phyloP scores from a whole-genome alignment of 164 flowering plant species.

The Chloranthus sessilifolius region DNA sequence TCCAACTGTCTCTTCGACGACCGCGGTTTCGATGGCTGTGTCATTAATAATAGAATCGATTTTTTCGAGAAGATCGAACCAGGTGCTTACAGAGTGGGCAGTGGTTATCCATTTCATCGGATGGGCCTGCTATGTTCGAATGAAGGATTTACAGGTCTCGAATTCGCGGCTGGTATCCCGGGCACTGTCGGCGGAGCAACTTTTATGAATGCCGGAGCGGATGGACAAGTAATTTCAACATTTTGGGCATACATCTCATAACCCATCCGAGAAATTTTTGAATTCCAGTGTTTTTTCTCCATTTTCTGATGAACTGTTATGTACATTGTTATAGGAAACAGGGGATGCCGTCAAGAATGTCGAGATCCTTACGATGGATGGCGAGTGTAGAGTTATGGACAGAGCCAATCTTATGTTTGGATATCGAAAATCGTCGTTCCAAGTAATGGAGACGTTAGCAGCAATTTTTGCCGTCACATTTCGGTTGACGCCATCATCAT shows the following conservation, averaged over 20 bases:
- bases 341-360: constrained; percentile 30
- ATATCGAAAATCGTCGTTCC: constrained; percentile 38
- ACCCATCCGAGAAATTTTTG: background rate
- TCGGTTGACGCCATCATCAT: constrained; percentile 22
- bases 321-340: constrained; percentile 33
- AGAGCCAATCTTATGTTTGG: constrained; percentile 36
- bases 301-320: too few species aligned
- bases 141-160: constrained; percentile 45
- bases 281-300: background rate
- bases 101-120: constrained; percentile 39
- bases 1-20: constrained; percentile 56
- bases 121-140: constrained; percentile 31
- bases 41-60: constrained; percentile 34
- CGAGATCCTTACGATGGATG: constrained; percentile 35
- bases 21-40: constrained; percentile 45
- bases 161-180: constrained; percentile 55
- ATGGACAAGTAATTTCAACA: constrained; percentile 31
- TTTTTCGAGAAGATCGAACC: constrained; percentile 35
- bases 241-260: background rate
- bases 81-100: constrained; percentile 38
- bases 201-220: constrained; percentile 57
- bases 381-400: constrained; percentile 17
- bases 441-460: constrained; percentile 38
- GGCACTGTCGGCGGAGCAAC: constrained; percentile 46
- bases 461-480: constrained; percentile 46